Evolutionary conservation across 2,329 filamentous ascomycete genomes (phyloP), one percentile per base, ranked within the genome.

Genomic region (Ampelomyces quisqualis): DNA sequence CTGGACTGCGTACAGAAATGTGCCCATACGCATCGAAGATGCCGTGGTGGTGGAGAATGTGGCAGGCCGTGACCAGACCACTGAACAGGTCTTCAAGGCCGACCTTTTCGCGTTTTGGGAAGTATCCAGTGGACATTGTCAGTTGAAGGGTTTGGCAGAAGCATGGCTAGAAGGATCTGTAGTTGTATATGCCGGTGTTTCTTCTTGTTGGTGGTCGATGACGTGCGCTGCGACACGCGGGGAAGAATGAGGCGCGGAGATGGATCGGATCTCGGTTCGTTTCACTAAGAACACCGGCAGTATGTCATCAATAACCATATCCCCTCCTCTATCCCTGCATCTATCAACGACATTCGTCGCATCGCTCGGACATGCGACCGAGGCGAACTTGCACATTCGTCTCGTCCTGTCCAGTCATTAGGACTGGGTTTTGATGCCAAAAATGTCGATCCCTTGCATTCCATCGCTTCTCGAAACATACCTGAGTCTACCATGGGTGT

Each of bases 21-120:
- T 81, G 77, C 13, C 77, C 77, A 51, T 76, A 80, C 1, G 74
- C 77, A 42, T 79, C 77, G 23, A 81, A 55, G 6, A 80, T 68
- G 32, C 65, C 65, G 34, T 79, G 66, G 40, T 74, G 56, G 56
- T 79, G 74, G 1, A 80, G 72, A 35, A 80, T 79, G 53, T 78
- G 76, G 43, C 68, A 70, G 24, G 72, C 75, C 3, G 67, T 68
- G 15, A 78, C 72, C 22, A 77, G 61, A 23, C 62, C 60, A 28
- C 53, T 60, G 54, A 65, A 68, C 18, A 69, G 58, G 37, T 67
- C 59, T 42, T 67, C 62, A 51, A 67, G 58, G 22, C 62, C 63
- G 7, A 69, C 48, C 47, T 66, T 68, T 51, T 65, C 58, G 45
- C 67, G 64, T 33, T 67, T 66, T 10, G 64, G 64, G 26, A 66